phyloP scores from a whole-genome alignment of 2,329 filamentous ascomycete species.

The Zasmidium cellare region DNA sequence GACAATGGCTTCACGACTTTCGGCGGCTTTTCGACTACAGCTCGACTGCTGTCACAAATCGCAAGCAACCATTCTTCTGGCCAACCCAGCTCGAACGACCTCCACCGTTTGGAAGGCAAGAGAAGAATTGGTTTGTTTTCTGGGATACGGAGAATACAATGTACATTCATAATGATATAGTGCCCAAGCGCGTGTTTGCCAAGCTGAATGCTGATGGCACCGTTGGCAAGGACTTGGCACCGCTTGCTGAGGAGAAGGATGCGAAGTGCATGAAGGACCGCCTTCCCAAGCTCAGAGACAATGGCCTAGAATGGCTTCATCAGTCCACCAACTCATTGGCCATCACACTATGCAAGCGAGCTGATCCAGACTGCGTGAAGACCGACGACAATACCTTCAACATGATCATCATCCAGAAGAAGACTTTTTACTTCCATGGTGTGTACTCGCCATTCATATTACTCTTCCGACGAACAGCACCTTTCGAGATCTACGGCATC shows the following conservation, averaged over 20 bases:
- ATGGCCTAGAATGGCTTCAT: conserved; percentile 50
- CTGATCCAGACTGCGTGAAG: conserved; percentile 45
- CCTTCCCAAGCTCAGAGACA: conserved; percentile 6
- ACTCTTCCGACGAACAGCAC: conserved; percentile 48
- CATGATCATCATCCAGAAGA: conserved; percentile 56
- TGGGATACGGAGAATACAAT: conserved; percentile 51
- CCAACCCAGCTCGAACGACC: conserved; percentile 55
- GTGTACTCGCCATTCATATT: conserved; percentile 58
- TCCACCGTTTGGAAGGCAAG: conserved; percentile 43
- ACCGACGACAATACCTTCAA: conserved; percentile 54
- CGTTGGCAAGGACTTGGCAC: conserved; percentile 48
- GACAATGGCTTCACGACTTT: conserved; percentile 57
- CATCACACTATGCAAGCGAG: conserved; percentile 54
- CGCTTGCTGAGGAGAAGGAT: conserved; percentile 39
- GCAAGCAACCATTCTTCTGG: conserved; percentile 35
- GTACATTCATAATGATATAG: conserved; percentile 56
- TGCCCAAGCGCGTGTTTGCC: conserved; percentile 51
- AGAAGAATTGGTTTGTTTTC: conserved; percentile 65
- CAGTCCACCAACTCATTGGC: conserved; percentile 61
- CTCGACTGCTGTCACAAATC: neutral
- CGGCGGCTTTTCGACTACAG: conserved; percentile 45
- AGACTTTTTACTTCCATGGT: conserved; percentile 48
- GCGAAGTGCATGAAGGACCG: conserved; percentile 48
- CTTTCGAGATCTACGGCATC: conserved; percentile 52
- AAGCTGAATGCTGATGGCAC: conserved; percentile 42